phyloP scores from a whole-genome alignment of 306 rosid genomes.

The Casuarina cunninghamiana region DNA sequence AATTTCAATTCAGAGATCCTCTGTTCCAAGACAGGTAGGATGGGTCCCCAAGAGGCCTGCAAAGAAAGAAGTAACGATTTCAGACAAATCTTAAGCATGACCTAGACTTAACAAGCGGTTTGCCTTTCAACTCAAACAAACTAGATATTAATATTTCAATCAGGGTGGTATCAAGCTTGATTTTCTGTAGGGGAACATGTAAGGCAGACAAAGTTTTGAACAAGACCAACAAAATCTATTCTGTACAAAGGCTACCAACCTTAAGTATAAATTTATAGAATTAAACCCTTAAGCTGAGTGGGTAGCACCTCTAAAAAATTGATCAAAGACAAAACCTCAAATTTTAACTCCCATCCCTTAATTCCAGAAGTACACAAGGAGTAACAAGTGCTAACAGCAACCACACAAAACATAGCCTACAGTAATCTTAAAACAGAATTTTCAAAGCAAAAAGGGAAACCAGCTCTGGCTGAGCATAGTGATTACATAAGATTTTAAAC shows the following conservation, averaged over 20 bases:
- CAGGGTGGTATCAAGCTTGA: neutral
- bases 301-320: conserved; percentile 2
- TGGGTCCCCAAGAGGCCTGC: conserved; percentile 95
- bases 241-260: neutral
- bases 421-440: neutral
- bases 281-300: neutral
- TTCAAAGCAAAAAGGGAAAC: neutral
- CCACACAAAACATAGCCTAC: neutral
- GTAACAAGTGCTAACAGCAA: neutral
- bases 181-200: neutral
- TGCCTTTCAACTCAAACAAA: neutral
- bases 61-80: conserved; percentile 28
- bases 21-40: conserved; percentile 88
- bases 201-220: conserved; percentile 3
- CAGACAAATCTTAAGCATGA: neutral
- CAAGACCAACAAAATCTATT: neutral
- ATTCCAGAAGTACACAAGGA: neutral
- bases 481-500: neutral
- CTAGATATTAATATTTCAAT: neutral
- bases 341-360: neutral
- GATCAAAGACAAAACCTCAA: neutral
- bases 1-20: conserved; percentile 31
- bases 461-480: conserved; percentile 5
- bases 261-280: neutral
- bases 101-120: neutral